Evolutionary conservation across 2,329 filamentous ascomycete genomes (phyloP).

Genomic region (Trichoderma sp.): DNA sequence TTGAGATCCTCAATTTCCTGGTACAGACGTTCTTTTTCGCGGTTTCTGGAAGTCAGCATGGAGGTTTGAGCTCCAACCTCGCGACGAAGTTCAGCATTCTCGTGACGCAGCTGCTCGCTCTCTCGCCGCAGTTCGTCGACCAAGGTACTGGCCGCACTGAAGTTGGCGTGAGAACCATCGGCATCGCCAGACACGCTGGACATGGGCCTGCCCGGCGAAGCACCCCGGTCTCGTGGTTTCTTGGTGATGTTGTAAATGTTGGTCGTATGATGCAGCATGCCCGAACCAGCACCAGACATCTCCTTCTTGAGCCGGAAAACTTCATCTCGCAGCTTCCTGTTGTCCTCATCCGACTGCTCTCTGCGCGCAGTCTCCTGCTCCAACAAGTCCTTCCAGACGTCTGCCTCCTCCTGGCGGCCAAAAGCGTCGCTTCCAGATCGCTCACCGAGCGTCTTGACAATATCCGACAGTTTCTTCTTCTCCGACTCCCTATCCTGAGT

Average conservation of each 20-base stretch:
- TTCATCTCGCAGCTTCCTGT: conserved; percentile 80
- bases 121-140: conserved; percentile 73
- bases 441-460: conserved; percentile 61
- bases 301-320: conserved; percentile 71
- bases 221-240: conserved; percentile 46
- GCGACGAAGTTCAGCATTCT: conserved; percentile 87
- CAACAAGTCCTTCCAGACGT: conserved; percentile 93
- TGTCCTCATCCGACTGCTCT: conserved; percentile 89
- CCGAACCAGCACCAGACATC: conserved; percentile 36
- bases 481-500: conserved; percentile 78
- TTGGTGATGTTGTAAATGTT: conserved; percentile 67
- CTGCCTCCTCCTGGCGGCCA: conserved; percentile 63
- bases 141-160: conserved; percentile 64
- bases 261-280: conserved; percentile 58
- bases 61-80: conserved; percentile 95
- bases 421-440: conserved; percentile 52
- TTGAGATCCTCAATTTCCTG: conserved; percentile 98
- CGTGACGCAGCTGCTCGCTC: conserved; percentile 77
- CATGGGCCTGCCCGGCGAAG: conserved; percentile 52
- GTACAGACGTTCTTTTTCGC: conserved; percentile 91
- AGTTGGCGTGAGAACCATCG: conserved; percentile 53
- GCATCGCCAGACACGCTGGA: conserved; percentile 52
- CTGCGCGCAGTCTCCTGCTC: conserved; percentile 88
- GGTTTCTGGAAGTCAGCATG: conserved; percentile 94
- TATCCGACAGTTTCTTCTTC: conserved; percentile 81